Evolutionary conservation across 2,329 filamentous ascomycete species (phyloP).

Genomic region (Epichloe gansuensis): DNA sequence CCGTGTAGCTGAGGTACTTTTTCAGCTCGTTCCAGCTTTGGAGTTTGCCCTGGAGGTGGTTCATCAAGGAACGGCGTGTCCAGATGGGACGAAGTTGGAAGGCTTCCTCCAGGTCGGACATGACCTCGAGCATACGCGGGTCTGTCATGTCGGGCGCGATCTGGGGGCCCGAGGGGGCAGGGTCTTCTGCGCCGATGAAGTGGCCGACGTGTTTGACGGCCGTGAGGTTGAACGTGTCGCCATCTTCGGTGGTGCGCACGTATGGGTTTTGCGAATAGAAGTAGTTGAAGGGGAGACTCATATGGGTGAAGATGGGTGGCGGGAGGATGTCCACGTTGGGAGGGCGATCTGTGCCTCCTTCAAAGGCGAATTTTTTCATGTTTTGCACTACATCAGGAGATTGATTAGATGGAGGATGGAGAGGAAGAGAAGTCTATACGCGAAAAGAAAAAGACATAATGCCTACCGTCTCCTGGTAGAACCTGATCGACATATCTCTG

Average conservation of each 20-base stretch:
- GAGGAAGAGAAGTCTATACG: background rate
- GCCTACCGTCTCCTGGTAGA: slow-evolving; percentile 54
- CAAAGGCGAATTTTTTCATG: slow-evolving; percentile 50
- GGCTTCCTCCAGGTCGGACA: slow-evolving; percentile 49
- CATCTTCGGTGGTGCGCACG: slow-evolving; percentile 48
- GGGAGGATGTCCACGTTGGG: slow-evolving; percentile 60
- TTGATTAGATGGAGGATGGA: background rate
- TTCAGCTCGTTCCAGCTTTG: slow-evolving; percentile 49
- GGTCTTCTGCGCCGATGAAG: slow-evolving; percentile 48
- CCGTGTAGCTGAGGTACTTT: slow-evolving; percentile 68
- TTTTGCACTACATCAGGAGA: slow-evolving; percentile 27
- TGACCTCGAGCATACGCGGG: slow-evolving; percentile 47
- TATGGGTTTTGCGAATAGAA: slow-evolving; percentile 79
- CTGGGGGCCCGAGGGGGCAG: slow-evolving; percentile 48
- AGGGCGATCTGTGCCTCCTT: slow-evolving; percentile 45
- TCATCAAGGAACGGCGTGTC: slow-evolving; percentile 71
- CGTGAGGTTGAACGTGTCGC: slow-evolving; percentile 44
- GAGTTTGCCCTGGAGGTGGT: slow-evolving; percentile 45
- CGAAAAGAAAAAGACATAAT: background rate
- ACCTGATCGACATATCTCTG: slow-evolving; percentile 58
- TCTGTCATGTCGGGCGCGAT: slow-evolving; percentile 46
- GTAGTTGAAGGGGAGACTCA: slow-evolving; percentile 62
- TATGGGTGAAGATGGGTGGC: slow-evolving; percentile 65
- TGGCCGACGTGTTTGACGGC: slow-evolving; percentile 46
- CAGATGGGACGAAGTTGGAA: slow-evolving; percentile 70